Conservation (phyloP, 2,329 filamentous ascomycete species). For the Colletotrichum liriopes region DNA sequence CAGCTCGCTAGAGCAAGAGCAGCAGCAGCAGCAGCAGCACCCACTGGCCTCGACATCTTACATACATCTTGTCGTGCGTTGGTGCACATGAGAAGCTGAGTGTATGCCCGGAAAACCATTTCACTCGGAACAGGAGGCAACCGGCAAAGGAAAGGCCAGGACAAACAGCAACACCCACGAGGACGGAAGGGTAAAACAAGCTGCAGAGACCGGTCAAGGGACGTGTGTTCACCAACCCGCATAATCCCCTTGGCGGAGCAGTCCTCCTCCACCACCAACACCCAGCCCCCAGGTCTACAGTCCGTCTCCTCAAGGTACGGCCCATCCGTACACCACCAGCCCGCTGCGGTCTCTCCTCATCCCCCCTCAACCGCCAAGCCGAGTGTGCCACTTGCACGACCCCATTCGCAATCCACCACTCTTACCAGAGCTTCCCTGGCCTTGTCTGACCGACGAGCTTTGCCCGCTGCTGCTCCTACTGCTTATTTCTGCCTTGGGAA, state of each 20-base stretch:
- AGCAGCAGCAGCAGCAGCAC: not conserved
- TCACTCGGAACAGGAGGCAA: not conserved
- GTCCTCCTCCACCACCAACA: constrained; percentile 20
- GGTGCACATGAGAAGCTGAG: constrained; percentile 23
- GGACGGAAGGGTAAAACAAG: constrained; percentile 14
- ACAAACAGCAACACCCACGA: constrained; percentile 16
- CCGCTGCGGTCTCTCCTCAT: constrained; percentile 12
- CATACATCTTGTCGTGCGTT: constrained; percentile 5
- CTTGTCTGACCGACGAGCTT: constrained; percentile 29
- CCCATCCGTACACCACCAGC: not conserved
- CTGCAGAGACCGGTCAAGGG: constrained; percentile 17
- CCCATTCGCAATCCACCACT: constrained; percentile 39
- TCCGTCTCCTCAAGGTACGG: not conserved
- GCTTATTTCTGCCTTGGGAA: constrained; percentile 33
- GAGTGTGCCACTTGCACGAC: constrained; percentile 33
- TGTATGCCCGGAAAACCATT: constrained; percentile 20
- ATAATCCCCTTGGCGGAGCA: constrained; percentile 26
- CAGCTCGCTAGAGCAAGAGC: constrained; percentile 9
- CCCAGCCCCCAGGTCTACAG: not conserved
- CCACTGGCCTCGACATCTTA: not conserved
- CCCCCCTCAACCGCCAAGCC: constrained; percentile 31
- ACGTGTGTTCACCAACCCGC: constrained; percentile 17
- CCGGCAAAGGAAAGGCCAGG: not conserved
- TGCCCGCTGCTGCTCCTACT: constrained; percentile 10
- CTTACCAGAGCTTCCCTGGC: constrained; percentile 28